Evolutionary conservation across 2,329 filamentous ascomycete species (phyloP), one percentile per base, ranked within the genome.

Genomic region (Phyllosticta ampelicida): DNA sequence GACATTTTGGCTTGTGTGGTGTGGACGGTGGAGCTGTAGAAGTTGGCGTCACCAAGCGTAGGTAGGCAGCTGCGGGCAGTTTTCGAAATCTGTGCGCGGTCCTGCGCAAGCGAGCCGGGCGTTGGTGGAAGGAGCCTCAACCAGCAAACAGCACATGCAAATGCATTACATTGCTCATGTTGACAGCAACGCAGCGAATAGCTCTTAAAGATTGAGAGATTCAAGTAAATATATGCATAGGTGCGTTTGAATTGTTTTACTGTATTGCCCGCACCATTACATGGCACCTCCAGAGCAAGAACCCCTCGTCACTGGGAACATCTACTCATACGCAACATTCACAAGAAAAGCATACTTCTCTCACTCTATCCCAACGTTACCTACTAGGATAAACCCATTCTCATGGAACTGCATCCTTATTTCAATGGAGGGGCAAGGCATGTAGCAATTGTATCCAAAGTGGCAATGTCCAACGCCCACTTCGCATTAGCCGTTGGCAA

Each of bases 1-100:
- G 94, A 87, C 94, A 99, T 99, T 76, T 77, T 89, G 73, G 70
- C 65, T 71, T 70, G 65, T 59, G 55, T 62, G 48, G 53, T 56
- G 54, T 53, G 48, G 36, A 44, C 36, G 36, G 56, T 62, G 67
- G 65, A 68, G 64, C 66, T 65, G 61, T 61, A 62, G 55, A 54
- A 56, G 59, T 60, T 51, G 50, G 50, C 50, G 20, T 23, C 26
- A 51, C 50, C 36, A 44, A n/a, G n/a, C 36, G 36, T 44, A n/a
- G 36, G 36, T 44, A n/a, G 36, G n/a, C 36, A 44, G 36, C 36
- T 44, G 36, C 36, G 36, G 36, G 57, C 54, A 50, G 54, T 55
- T 54, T 59, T 51, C 49, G 59, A 44, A 44, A 44, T 55, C 53
- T 58, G 55, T 55, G 54, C 55, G 54, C 51, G 53, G 54, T 20